These are phyloP conservation scores for Ophiosphaerella narmari DNA, from an alignment of 2,329 filamentous ascomycete species.

Conservation along the genomic window DNA sequence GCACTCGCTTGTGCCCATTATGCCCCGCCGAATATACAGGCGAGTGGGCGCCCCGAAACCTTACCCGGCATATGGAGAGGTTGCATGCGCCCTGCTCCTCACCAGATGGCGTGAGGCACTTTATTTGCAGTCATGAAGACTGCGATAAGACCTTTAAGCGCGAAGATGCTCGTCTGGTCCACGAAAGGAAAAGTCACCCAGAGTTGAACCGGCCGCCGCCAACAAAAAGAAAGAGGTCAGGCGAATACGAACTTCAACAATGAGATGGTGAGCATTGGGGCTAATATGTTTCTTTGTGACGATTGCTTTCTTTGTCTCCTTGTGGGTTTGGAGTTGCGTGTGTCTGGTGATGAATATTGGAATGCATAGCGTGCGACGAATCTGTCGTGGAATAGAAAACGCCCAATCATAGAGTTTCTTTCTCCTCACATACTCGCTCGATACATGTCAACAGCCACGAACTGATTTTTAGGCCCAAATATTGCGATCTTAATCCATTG, in stretches of 20 bases:
- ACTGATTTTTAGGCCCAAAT: no score
- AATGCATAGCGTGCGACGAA: no score
- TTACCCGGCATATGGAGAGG: slow-evolving; percentile 5
- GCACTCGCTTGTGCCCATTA: not conserved
- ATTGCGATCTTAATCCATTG: no score
- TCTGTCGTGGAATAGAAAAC: no score
- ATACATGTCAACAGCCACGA: no score
- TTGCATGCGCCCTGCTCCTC: not conserved
- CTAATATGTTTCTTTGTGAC: not conserved
- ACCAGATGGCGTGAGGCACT: not conserved
- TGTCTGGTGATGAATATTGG: no score
- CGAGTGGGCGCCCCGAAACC: slow-evolving; percentile 1
- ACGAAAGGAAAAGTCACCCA: slow-evolving; percentile 7
- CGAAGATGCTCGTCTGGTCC: slow-evolving; percentile 4
- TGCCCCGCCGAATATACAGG: slow-evolving; percentile 4
- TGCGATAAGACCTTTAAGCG: slow-evolving; percentile 4
- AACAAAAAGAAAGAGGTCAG: slow-evolving; percentile 4
- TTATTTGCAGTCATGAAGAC: not conserved
- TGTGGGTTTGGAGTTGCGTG: no score
- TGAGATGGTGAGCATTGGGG: not conserved
- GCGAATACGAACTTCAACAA: not conserved
- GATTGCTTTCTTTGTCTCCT: not conserved
- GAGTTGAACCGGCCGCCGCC: slow-evolving; percentile 6
- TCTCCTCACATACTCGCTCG: no score
- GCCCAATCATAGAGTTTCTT: no score